A percentile compares a stretch with the other conserved stretches of the same genome.
These are phyloP conservation scores for Kandelia obovata DNA, from an alignment of 345 rosid genomes.

Conservation along the genomic window DNA sequence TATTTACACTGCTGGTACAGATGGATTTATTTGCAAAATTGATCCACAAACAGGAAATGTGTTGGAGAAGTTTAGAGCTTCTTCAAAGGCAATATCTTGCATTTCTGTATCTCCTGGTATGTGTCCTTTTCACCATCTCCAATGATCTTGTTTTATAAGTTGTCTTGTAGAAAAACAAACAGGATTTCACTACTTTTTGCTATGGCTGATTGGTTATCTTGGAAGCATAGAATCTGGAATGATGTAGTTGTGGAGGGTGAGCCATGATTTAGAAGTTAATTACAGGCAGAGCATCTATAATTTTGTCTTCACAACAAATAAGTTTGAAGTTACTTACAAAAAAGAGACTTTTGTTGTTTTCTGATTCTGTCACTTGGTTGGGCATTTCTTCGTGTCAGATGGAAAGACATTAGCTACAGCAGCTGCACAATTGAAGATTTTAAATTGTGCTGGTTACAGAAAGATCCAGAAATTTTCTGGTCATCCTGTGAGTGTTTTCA, in stretches of 20 bases:
- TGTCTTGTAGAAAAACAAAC: neutral
- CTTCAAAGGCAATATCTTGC: constrained; percentile 67
- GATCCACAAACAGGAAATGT: constrained; percentile 71
- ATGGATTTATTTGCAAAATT: constrained; percentile 86
- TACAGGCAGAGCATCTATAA: neutral
- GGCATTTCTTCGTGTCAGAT: constrained; percentile 21
- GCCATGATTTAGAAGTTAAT: neutral
- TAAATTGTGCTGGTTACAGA: constrained; percentile 60
- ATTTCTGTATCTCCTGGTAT: constrained; percentile 77
- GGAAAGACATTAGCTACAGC: constrained; percentile 79
- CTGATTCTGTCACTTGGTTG: constrained; percentile 21
- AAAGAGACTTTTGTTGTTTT: neutral
- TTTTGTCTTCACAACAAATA: neutral
- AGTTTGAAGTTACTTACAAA: neutral
- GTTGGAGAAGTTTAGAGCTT: constrained; percentile 63
- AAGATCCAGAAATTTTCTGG: constrained; percentile 88
- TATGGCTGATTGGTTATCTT: neutral
- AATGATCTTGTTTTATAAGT: constrained; percentile 8
- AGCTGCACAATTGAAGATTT: constrained; percentile 69
- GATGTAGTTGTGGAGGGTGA: neutral
- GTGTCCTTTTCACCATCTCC: constrained; percentile 9
- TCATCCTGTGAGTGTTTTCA: constrained; percentile 46
- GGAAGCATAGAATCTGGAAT: neutral
- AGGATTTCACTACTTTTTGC: neutral
- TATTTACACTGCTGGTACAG: constrained; percentile 76